Percentiles rank a stretch among this genome's conserved stretches.
These are phyloP conservation scores for Cornus suecica DNA, from an alignment of 148 eudicot species.

Conservation along the genomic window DNA sequence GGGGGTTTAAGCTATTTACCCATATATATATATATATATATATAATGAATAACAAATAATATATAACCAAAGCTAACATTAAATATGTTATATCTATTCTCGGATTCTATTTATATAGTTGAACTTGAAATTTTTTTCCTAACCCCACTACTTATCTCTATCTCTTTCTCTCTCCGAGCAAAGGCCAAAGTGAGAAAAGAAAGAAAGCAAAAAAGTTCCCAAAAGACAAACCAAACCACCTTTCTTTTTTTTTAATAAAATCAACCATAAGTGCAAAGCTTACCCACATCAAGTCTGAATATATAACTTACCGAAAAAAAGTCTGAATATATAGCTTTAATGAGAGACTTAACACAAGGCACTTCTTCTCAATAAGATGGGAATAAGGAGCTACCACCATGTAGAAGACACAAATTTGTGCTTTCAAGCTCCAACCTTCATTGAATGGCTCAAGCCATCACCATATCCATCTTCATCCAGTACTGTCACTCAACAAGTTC, in stretches of 20 bases:
- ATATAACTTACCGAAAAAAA: constrained; percentile 19
- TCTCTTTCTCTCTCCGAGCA: constrained; percentile 10
- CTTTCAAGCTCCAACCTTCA: constrained; percentile 42
- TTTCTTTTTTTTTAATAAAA: constrained; percentile 34
- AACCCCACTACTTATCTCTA: constrained; percentile 42
- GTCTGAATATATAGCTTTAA: constrained; percentile 26
- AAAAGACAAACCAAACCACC: constrained; percentile 29
- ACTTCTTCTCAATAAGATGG: constrained; percentile 9
- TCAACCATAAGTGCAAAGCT: constrained; percentile 21
- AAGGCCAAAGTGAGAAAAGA: constrained; percentile 13
- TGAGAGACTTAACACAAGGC: constrained; percentile 8
- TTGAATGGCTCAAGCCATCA: constrained; percentile 52
- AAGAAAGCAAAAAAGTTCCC: constrained; percentile 9
- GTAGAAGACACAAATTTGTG: constrained; percentile 36
- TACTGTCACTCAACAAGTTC: constrained; percentile 9
- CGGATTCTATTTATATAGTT: constrained; percentile 42
- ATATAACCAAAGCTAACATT: background rate
- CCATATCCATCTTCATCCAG: constrained; percentile 19
- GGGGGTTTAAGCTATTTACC: no score
- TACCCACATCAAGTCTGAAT: constrained; percentile 37
- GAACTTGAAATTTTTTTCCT: constrained; percentile 30
- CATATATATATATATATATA: no score
- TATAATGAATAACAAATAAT: background rate
- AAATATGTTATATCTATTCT: constrained; percentile 16
- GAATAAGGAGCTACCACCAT: constrained; percentile 27